Conservation (phyloP, 2,329 filamentous ascomycete genomes). For the Pseudopyrenochaeta lycopersici region DNA sequence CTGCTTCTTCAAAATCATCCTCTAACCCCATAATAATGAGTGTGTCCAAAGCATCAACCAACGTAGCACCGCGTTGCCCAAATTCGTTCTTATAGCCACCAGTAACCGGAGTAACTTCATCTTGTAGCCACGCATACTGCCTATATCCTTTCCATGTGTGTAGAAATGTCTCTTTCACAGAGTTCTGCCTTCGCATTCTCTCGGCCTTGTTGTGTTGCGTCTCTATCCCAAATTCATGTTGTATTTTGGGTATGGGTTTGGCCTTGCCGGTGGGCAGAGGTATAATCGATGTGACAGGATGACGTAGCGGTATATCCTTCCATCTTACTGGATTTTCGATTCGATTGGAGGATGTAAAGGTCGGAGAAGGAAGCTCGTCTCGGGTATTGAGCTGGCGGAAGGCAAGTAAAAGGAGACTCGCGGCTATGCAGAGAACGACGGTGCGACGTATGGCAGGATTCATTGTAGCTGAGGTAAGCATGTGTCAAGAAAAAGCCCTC, state of each 20-base stretch:
- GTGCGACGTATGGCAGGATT: constrained; percentile 41
- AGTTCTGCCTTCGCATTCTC: constrained; percentile 39
- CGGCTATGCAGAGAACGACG: constrained; percentile 35
- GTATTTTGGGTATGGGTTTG: constrained; percentile 45
- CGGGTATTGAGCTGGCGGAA: constrained; percentile 39
- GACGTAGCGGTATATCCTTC: constrained; percentile 42
- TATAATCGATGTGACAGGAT: constrained; percentile 43
- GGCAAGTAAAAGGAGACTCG: constrained; percentile 38
- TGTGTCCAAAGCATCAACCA: constrained; percentile 69
- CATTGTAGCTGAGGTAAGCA: constrained; percentile 24
- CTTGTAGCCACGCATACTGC: constrained; percentile 61
- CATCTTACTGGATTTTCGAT: constrained; percentile 43
- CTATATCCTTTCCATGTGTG: constrained; percentile 61
- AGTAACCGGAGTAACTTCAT: constrained; percentile 62
- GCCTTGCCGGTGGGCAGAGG: constrained; percentile 43
- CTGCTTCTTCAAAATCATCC: constrained; percentile 65
- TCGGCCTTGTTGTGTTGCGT: constrained; percentile 42
- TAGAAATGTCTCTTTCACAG: constrained; percentile 49
- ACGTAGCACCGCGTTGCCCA: constrained; percentile 66
- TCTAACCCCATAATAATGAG: constrained; percentile 69
- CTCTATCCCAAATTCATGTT: constrained; percentile 48
- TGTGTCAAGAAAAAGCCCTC: constrained; percentile 6
- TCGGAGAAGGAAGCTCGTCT: constrained; percentile 28
- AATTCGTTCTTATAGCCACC: constrained; percentile 59
- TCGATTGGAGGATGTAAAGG: constrained; percentile 31